Conservation (phyloP, 2,329 filamentous ascomycete species). For the Sarocladium brachiariae region DNA sequence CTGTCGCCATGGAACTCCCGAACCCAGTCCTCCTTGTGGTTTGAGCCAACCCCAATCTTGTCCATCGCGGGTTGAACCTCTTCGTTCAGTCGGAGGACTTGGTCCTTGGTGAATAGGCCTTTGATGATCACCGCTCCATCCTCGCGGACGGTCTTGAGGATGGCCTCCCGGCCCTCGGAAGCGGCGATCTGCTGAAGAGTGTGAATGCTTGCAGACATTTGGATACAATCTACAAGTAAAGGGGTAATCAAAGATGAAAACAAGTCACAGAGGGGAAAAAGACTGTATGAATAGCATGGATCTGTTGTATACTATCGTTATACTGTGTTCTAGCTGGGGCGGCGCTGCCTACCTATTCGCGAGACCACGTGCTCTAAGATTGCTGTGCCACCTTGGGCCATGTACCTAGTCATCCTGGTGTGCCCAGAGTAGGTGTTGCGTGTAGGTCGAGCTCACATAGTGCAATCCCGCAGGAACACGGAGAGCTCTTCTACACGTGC, state of each 20-base stretch:
- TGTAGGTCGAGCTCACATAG: neutral
- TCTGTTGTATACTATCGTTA: neutral
- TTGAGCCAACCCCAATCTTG: neutral
- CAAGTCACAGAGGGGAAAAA: neutral
- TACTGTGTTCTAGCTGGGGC: neutral
- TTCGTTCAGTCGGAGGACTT: conserved; percentile 7
- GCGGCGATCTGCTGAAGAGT: conserved; percentile 1
- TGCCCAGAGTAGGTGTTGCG: neutral
- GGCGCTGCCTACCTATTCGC: neutral
- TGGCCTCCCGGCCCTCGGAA: neutral
- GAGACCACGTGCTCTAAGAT: neutral
- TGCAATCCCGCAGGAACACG: neutral
- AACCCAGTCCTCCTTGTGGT: conserved; percentile 9
- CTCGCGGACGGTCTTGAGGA: conserved; percentile 4
- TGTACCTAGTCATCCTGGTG: neutral
- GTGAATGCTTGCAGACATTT: neutral
- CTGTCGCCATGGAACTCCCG: conserved; percentile 16
- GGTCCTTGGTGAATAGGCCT: conserved; percentile 1
- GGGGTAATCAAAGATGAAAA: neutral
- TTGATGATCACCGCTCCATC: conserved; percentile 10
- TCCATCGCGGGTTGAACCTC: conserved; percentile 7
- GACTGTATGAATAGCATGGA: neutral
- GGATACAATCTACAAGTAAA: neutral
- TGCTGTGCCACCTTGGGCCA: neutral
- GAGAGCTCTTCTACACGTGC: neutral